Evolutionary conservation across 1,284 basidiomycete species (phyloP).

Genomic region (Caloboletus inedulis): DNA sequence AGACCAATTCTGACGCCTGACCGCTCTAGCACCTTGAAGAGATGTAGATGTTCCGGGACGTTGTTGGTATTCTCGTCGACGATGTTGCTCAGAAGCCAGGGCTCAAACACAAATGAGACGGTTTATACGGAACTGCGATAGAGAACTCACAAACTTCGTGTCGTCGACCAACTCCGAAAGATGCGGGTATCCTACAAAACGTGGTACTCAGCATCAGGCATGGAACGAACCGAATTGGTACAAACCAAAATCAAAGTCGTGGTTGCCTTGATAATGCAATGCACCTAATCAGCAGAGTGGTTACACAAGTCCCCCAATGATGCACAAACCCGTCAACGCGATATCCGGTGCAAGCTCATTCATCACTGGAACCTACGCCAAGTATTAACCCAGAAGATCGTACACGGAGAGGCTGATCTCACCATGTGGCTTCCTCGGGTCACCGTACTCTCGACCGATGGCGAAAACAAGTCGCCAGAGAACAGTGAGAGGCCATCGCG

Average conservation of each 20-base stretch:
- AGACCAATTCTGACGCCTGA: slow-evolving; percentile 60
- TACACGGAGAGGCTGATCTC: slow-evolving; percentile 17
- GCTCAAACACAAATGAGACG: slow-evolving; percentile 31
- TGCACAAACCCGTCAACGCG: slow-evolving; percentile 53
- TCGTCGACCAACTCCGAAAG: slow-evolving; percentile 68
- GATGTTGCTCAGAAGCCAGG: slow-evolving; percentile 61
- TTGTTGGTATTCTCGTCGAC: slow-evolving; percentile 48
- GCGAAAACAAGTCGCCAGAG: slow-evolving; percentile 86
- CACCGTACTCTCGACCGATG: slow-evolving; percentile 82
- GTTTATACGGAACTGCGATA: slow-evolving; percentile 1
- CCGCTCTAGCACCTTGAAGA: slow-evolving; percentile 53
- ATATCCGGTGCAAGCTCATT: slow-evolving; percentile 71
- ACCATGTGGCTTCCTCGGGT: slow-evolving; percentile 93
- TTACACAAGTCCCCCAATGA: background rate
- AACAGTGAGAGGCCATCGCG: slow-evolving; percentile 80
- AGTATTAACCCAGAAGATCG: background rate
- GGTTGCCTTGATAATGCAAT: slow-evolving; percentile 47
- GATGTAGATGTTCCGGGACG: slow-evolving; percentile 48
- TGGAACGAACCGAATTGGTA: background rate
- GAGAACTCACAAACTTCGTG: slow-evolving; percentile 52
- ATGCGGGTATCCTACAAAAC: slow-evolving; percentile 68
- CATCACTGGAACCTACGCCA: slow-evolving; percentile 70
- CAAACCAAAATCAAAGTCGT: slow-evolving; percentile 57
- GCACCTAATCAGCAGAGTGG: slow-evolving; percentile 4
- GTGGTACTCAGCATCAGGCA: slow-evolving; percentile 7